These are phyloP conservation scores for Beauveria brongniartii DNA, from an alignment of 2,329 filamentous ascomycete genomes.

Conservation along the genomic window DNA sequence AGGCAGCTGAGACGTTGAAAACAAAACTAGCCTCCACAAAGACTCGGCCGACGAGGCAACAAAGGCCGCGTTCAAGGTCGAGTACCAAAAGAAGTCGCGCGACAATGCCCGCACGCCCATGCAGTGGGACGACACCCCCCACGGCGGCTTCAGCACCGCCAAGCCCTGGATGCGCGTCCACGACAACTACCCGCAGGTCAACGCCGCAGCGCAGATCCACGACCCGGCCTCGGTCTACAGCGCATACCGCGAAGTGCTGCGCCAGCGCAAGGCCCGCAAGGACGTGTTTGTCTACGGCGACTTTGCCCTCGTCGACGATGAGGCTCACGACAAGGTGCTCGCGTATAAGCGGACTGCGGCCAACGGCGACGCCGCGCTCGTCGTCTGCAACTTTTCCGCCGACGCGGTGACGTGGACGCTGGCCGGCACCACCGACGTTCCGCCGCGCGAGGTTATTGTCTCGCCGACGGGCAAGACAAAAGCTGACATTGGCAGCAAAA, in stretches of 20 bases:
- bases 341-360: slow-evolving; percentile 28
- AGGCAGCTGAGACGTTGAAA: background rate
- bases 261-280: slow-evolving; percentile 49
- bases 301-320: slow-evolving; percentile 29
- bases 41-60: slow-evolving; percentile 31
- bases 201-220: slow-evolving; percentile 46
- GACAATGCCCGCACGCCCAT: slow-evolving; percentile 67
- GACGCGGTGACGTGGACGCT: slow-evolving; percentile 25
- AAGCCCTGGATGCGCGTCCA: slow-evolving; percentile 66
- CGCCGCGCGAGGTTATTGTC: slow-evolving; percentile 26
- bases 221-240: slow-evolving; percentile 45
- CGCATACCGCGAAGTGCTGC: slow-evolving; percentile 55
- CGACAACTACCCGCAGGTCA: slow-evolving; percentile 53
- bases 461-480: slow-evolving; percentile 24
- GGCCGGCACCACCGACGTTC: slow-evolving; percentile 11
- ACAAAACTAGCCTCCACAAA: slow-evolving; percentile 25
- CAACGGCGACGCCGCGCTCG: slow-evolving; percentile 24
- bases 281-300: slow-evolving; percentile 61
- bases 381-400: slow-evolving; percentile 31
- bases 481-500: slow-evolving; percentile 20
- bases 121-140: slow-evolving; percentile 54
- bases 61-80: slow-evolving; percentile 27
- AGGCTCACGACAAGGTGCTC: slow-evolving; percentile 27
- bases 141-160: slow-evolving; percentile 57
- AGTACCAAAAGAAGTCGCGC: slow-evolving; percentile 51